These are phyloP conservation scores for Eucalyptus erythrocorys DNA, from an alignment of 345 rosid species.

Conservation along the genomic window DNA sequence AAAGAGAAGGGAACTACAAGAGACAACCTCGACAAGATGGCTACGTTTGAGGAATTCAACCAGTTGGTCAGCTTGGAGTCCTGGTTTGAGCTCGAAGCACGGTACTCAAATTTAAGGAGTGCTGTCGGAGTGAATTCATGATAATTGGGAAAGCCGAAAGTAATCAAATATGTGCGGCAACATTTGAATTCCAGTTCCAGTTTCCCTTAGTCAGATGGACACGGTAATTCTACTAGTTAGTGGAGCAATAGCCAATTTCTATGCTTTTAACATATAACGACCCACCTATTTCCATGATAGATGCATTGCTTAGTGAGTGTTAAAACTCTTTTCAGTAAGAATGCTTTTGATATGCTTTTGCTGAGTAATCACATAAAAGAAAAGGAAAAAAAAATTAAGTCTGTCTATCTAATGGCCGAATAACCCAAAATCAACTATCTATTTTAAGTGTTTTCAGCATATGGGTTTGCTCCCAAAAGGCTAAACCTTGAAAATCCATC, in stretches of 20 bases:
- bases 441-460: background rate
- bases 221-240: background rate
- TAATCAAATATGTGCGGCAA: background rate
- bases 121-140: background rate
- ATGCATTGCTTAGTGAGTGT: background rate
- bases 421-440: background rate
- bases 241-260: background rate
- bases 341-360: background rate
- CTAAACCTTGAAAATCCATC: background rate
- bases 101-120: constrained; percentile 2
- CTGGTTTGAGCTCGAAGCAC: constrained; percentile 32
- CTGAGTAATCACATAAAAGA: background rate
- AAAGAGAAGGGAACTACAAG: constrained; percentile 26
- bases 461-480: background rate
- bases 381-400: rapidly evolving
- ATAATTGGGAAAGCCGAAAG: background rate
- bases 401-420: background rate
- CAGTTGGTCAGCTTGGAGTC: constrained; percentile 25
- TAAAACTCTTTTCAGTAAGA: background rate
- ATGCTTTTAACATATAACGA: background rate
- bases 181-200: background rate
- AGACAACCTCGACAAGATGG: constrained; percentile 25
- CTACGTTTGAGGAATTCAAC: constrained; percentile 33
- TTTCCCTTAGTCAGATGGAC: background rate
- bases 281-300: background rate